These are phyloP conservation scores for Ophiosphaerella herpotricha DNA, from an alignment of 2,329 filamentous ascomycete genomes.

Conservation along the genomic window DNA sequence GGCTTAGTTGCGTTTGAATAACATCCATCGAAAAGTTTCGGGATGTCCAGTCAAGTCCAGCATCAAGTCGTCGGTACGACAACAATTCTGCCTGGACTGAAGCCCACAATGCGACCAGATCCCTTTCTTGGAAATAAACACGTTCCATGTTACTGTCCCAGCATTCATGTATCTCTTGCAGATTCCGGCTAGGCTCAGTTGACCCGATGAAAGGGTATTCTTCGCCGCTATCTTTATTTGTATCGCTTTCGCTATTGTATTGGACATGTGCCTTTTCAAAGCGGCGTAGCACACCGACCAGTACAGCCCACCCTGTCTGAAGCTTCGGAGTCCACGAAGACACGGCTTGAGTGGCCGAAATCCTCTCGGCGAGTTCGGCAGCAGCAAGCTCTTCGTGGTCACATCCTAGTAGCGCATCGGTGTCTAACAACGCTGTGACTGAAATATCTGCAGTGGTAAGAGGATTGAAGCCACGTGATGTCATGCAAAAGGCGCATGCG, in stretches of 20 bases:
- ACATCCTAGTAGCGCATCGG: slow-evolving; percentile 9
- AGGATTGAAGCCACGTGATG: slow-evolving; percentile 36
- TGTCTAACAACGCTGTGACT: slow-evolving; percentile 8
- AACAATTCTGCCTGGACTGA: slow-evolving; percentile 45
- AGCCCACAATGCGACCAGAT: slow-evolving; percentile 37
- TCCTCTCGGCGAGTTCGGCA: slow-evolving; percentile 1
- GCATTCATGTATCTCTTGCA: not conserved
- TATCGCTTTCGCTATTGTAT: not conserved
- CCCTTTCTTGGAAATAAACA: not conserved
- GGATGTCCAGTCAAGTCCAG: slow-evolving; percentile 26
- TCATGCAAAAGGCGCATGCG: slow-evolving; percentile 42
- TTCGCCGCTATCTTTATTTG: not conserved
- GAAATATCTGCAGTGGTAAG: slow-evolving; percentile 21
- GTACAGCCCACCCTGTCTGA: slow-evolving; percentile 26
- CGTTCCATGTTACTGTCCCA: not conserved
- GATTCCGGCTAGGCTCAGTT: not conserved
- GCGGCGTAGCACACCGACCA: slow-evolving; percentile 22
- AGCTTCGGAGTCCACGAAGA: not conserved
- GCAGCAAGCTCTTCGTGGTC: slow-evolving; percentile 28
- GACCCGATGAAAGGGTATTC: slow-evolving; percentile 1
- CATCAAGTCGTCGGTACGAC: slow-evolving; percentile 42
- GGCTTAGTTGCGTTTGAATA: slow-evolving; percentile 5
- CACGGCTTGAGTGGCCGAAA: not conserved
- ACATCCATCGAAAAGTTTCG: slow-evolving; percentile 16
- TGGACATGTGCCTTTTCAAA: slow-evolving; percentile 3